These are phyloP conservation scores for Boletus rufocinnamomeus DNA, from an alignment of 768 basidiomycete species.

Conservation along the genomic window DNA sequence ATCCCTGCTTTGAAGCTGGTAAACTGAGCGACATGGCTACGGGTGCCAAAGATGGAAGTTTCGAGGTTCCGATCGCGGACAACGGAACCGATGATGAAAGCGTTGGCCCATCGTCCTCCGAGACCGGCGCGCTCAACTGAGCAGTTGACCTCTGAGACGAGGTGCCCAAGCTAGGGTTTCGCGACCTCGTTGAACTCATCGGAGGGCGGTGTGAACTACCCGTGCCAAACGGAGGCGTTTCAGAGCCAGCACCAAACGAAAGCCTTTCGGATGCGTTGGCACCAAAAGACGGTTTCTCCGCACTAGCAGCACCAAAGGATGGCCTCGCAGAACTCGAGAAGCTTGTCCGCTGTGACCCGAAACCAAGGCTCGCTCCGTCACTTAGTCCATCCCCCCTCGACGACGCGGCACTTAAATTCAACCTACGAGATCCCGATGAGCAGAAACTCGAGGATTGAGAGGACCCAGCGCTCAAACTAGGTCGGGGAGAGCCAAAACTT, in stretches of 20 bases:
- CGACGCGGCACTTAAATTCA: conserved; percentile 22
- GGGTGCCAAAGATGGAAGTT: conserved; percentile 14
- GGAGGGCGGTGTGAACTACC: conserved; percentile 17
- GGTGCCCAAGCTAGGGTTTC: conserved; percentile 5
- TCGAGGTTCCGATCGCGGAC: conserved; percentile 6
- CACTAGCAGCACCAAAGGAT: conserved; percentile 19
- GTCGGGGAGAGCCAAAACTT: conserved; percentile 28
- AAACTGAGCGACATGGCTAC: conserved; percentile 19
- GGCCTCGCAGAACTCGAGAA: conserved; percentile 21
- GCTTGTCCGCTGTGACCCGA: conserved; percentile 26
- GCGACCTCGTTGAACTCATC: conserved; percentile 4
- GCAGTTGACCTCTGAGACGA: conserved; percentile 16
- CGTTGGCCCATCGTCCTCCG: conserved; percentile 21
- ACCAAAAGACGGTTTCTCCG: conserved; percentile 23
- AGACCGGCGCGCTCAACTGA: conserved; percentile 9
- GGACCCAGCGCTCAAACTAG: conserved; percentile 30
- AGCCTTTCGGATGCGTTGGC: conserved; percentile 20
- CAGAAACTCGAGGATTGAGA: conserved; percentile 32
- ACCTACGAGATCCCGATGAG: conserved; percentile 27
- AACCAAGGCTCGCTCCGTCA: conserved; percentile 20
- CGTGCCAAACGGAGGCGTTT: conserved; percentile 14
- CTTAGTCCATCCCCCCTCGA: conserved; percentile 23
- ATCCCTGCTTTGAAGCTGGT: conserved; percentile 15
- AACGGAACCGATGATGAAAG: conserved; percentile 10
- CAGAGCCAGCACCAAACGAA: conserved; percentile 18